Evolutionary conservation across 345 rosid species (phyloP), one percentile per base, ranked within the genome.

Genomic region (Hibiscus tridactylites): DNA sequence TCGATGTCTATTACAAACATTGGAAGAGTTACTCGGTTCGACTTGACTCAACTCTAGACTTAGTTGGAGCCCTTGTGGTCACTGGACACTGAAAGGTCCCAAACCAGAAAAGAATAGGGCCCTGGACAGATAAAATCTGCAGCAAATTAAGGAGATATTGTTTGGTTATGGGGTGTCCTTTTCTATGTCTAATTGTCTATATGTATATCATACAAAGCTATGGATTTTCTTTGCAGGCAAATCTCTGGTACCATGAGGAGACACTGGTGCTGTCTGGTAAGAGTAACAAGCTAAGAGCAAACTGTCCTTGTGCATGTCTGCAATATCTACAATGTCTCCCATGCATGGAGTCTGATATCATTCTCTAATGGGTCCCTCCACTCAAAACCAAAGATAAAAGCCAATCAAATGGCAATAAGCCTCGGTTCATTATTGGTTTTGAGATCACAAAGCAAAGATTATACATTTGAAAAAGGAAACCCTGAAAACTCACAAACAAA

Each of bases 401-500:
- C 57, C 2, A 52, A 52, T 19, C 59, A 19, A 15, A 47, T 67
- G 24, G 24, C 71, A 52, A 17, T 56, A 56, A 68, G 44, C 21
- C 49, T 39, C 16, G 9, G 28, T 31, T 35, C 15, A 63, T 56
- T 56, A 39, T 73, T 72, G 81, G 75, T 37, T 53, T 65, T 56
- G 67, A 65, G 66, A 69, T 70, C 66, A 63, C 28, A 1, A 21
- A 21, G 24, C 24, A 21, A 21, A 21, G 24, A 21, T 21, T 24
- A 12, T 65, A n/a, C 29, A 49, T 33, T 33, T 37, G 70, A 50
- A 2, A 15, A 50, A 4, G 42, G 52, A 46, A 56, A 74, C 72
- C 71, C 46, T 58, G 44, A 76, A 73, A 74, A 76, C 39, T 73
- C 35, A 62, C 21, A 73, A 79, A 77, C 81, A 78, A 80, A 74